Percentiles rank a stretch among this genome's conserved stretches.
These are phyloP conservation scores for Fragaria vesca DNA, from an alignment of 306 rosid species.

Conservation along the genomic window DNA sequence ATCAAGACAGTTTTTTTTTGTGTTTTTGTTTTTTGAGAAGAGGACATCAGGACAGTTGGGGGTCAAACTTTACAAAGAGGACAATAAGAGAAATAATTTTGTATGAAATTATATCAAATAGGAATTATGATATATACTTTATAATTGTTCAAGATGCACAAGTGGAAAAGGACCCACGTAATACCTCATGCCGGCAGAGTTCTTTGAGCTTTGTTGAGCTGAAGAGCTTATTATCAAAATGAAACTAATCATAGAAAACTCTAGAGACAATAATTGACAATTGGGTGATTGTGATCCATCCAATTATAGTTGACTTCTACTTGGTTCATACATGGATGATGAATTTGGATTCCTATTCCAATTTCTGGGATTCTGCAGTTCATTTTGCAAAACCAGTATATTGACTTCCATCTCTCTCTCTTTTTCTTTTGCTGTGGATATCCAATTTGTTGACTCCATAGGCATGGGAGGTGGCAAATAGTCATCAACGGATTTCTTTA, in stretches of 20 bases:
- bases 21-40: too few relatives aligned
- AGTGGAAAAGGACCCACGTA: neutral
- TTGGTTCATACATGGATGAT: neutral
- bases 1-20: neutral
- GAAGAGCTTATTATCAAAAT: neutral
- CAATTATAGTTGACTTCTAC: conserved; percentile 3
- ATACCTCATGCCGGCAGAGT: conserved; percentile 22
- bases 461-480: neutral
- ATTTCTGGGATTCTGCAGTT: neutral
- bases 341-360: neutral
- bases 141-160: neutral
- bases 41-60: conserved; percentile 1
- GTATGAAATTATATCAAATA: neutral
- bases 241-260: neutral
- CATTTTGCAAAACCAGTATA: neutral
- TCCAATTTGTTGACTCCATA: neutral
- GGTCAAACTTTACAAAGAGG: conserved; percentile 18
- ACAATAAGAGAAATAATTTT: neutral
- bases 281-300: neutral
- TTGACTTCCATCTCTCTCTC: neutral
- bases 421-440: neutral
- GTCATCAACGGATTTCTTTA: neutral
- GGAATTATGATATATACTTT: conserved; percentile 9
- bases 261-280: neutral
- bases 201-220: neutral